phyloP scores from a whole-genome alignment of 1,284 basidiomycete species.

The Athelia psychrophila region DNA sequence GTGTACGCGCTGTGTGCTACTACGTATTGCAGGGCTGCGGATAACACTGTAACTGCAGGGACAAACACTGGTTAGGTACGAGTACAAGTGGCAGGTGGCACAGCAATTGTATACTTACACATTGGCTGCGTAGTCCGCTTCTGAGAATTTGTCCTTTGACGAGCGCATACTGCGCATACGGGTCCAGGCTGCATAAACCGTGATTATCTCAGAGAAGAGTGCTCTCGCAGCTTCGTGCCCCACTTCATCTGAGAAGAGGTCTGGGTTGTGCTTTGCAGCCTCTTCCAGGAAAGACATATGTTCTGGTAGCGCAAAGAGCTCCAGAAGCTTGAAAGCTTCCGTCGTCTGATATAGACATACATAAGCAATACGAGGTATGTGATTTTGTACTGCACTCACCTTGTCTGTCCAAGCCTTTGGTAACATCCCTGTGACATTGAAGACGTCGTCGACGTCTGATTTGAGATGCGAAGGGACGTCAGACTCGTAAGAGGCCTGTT shows the following conservation, averaged over 20 bases:
- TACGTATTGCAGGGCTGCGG: slow-evolving; percentile 39
- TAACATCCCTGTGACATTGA: slow-evolving; percentile 20
- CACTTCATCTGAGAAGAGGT: slow-evolving; percentile 35
- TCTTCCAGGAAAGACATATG: slow-evolving; percentile 37
- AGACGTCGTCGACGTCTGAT: slow-evolving; percentile 19
- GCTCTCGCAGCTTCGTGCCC: slow-evolving; percentile 17
- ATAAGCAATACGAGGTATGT: no score
- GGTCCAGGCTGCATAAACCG: slow-evolving; percentile 43
- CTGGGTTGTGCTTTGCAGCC: slow-evolving; percentile 33
- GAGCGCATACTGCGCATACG: slow-evolving; percentile 39
- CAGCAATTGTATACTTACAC: slow-evolving; percentile 35
- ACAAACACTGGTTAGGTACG: neutral
- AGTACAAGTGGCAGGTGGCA: neutral
- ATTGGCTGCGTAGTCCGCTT: slow-evolving; percentile 52
- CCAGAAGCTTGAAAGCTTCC: slow-evolving; percentile 20
- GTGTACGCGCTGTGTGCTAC: slow-evolving; percentile 43
- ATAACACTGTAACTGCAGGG: slow-evolving; percentile 43
- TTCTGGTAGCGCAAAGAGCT: slow-evolving; percentile 23
- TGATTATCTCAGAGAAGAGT: slow-evolving; percentile 35
- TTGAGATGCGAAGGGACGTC: slow-evolving; percentile 25
- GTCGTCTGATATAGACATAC: slow-evolving; percentile 21
- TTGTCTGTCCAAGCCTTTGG: slow-evolving; percentile 24
- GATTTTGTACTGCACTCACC: slow-evolving; percentile 11
- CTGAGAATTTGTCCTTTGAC: slow-evolving; percentile 45
- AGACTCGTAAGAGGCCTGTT: slow-evolving; percentile 21